Evolutionary conservation across 345 rosid genomes (phyloP).

Genomic region (Eucalyptus melliodora): DNA sequence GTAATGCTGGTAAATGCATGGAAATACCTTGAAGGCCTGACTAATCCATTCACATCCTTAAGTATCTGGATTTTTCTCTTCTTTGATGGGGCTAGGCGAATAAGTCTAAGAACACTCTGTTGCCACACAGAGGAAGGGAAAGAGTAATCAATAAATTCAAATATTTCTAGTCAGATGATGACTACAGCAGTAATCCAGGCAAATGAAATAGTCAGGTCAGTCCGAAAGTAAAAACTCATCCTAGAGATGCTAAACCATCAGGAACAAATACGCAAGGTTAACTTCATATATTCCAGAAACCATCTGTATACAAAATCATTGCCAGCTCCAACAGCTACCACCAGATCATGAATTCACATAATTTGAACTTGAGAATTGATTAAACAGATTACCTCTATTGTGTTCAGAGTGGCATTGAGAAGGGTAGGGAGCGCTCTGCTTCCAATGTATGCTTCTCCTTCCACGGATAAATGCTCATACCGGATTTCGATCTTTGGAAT

Average conservation of each 20-base stretch:
- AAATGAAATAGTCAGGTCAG: not conserved
- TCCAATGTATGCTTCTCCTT: conserved; percentile 60
- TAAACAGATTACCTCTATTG: conserved; percentile 36
- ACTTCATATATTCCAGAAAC: not conserved
- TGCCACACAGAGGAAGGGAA: not conserved
- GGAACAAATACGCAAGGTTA: not conserved
- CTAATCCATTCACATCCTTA: not conserved
- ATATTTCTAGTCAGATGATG: not conserved
- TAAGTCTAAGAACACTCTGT: not conserved
- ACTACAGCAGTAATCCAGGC: not conserved
- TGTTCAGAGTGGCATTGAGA: conserved; percentile 38
- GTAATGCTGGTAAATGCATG: not conserved
- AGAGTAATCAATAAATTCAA: not conserved
- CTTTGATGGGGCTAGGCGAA: not conserved
- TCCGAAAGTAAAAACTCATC: not conserved
- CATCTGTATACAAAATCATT: not conserved
- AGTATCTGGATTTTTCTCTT: conserved; percentile 1
- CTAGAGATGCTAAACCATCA: not conserved
- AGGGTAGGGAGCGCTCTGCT: conserved; percentile 89
- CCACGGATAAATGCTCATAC: conserved; percentile 39
- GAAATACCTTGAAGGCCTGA: not conserved
- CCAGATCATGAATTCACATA: not conserved
- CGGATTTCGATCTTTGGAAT: conserved; percentile 73
- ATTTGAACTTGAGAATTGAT: not conserved
- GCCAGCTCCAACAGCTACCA: not conserved